These are phyloP conservation scores for Macrolepiota albuminosa DNA, from an alignment of 768 basidiomycete genomes.

Conservation along the genomic window DNA sequence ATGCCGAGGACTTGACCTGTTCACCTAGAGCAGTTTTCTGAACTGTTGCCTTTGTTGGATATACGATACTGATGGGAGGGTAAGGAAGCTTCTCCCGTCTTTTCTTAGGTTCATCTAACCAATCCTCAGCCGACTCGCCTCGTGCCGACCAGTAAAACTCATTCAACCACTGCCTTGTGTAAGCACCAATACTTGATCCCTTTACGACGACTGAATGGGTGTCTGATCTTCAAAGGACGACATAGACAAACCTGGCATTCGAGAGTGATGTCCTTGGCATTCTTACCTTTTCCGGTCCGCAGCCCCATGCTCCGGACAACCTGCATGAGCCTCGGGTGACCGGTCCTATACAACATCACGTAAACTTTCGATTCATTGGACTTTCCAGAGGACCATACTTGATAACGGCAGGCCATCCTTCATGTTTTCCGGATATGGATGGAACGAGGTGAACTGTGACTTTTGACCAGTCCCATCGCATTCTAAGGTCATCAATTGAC, in stretches of 20 bases:
- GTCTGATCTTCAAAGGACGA: neutral
- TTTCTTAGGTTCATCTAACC: conserved; percentile 58
- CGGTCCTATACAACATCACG: conserved; percentile 35
- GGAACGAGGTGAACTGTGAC: conserved; percentile 71
- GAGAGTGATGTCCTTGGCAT: conserved; percentile 48
- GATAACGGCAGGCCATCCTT: conserved; percentile 64
- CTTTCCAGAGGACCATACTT: conserved; percentile 27
- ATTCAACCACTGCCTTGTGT: conserved; percentile 80
- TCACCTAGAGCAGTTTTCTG: conserved; percentile 56
- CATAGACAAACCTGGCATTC: conserved; percentile 72
- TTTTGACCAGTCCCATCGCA: conserved; percentile 78
- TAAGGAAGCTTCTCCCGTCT: conserved; percentile 55
- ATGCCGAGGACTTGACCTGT: conserved; percentile 33
- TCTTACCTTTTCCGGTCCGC: conserved; percentile 42
- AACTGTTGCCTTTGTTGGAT: conserved; percentile 71
- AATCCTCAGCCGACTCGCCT: conserved; percentile 68
- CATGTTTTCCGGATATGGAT: conserved; percentile 82
- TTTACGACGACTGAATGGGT: conserved; percentile 23
- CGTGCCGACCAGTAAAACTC: conserved; percentile 76
- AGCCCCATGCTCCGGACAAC: conserved; percentile 64
- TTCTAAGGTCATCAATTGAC: conserved; percentile 56
- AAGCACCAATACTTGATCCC: conserved; percentile 84
- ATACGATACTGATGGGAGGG: conserved; percentile 67
- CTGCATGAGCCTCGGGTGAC: conserved; percentile 75
- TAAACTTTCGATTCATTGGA: conserved; percentile 15